phyloP scores from a whole-genome alignment of 73 alveolate genomes.

The Uronychia binucleata region DNA sequence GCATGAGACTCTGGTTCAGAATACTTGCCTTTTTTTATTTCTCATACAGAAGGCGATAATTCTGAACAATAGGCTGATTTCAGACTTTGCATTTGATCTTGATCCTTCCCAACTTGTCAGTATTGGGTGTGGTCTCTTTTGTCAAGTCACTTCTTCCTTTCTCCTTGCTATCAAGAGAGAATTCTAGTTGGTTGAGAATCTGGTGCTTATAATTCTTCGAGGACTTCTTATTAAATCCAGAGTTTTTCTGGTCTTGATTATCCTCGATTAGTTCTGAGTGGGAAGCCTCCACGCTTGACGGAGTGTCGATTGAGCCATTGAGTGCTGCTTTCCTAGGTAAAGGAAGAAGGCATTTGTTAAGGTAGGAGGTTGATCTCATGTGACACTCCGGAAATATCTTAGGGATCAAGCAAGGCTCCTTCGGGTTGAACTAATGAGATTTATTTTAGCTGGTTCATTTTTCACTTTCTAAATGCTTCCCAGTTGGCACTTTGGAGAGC shows the following conservation, averaged over 20 bases:
- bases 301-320: neutral
- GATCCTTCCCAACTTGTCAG: neutral
- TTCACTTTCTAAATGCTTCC: too few relatives aligned
- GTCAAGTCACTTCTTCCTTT: neutral
- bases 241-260: neutral
- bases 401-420: too few relatives aligned
- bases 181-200: neutral
- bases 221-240: neutral
- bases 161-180: neutral
- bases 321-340: neutral
- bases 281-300: neutral
- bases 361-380: too few relatives aligned
- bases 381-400: too few relatives aligned
- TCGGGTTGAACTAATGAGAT: too few relatives aligned
- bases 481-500: too few relatives aligned
- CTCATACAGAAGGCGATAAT: neutral
- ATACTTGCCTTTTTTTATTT: neutral
- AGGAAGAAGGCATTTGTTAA: too few relatives aligned
- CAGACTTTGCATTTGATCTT: neutral
- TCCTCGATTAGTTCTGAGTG: neutral
- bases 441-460: too few relatives aligned
- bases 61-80: neutral
- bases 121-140: neutral
- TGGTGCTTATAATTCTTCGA: neutral
- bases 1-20: neutral